Base-by-base conservation (phyloP, 2,329 filamentous ascomycete species). In the Teratosphaeriaceae sp. region DNA sequence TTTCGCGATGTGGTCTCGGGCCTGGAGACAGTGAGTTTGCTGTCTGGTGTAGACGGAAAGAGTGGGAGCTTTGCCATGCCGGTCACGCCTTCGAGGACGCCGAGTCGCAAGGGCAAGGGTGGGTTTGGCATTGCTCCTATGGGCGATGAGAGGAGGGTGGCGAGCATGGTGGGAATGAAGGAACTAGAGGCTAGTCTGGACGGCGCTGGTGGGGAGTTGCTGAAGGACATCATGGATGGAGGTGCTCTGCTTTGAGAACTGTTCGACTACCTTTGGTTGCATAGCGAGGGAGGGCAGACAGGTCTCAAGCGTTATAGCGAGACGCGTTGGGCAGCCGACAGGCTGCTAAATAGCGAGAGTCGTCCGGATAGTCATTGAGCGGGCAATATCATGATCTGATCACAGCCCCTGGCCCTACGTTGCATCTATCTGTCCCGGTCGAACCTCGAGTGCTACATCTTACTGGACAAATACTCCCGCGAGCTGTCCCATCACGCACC, bases 1-100 rank as follows among this genome's bases (percentile, higher is more conserved):
- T 98, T 98, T 65, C 80, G 88, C 45, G 92, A 98, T 65, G 89
- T 98, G 4, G 74, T 96, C 16, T 82, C 84, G 26, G 94, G 87
- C 54, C 67, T 98, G 40, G 92, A 98, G 69, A 92, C 89, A 0
- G 69, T 95, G 36, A 89, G 87, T 1, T 70, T 97, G 18, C 75
- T 96, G 5, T 74, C 83, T 62, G 65, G 82, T 67, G 58, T 85
- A 68, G 60, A 87, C 75, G 69, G 85, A 70, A 87, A 77, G 70
- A 83, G 71, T 38, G 85, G 79, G 35, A 85, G 75, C 50, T 82
- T 85, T 58, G 66, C 65, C 46, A 56, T 67, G 50, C 62, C 77
- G 33, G 67, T 78, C 23, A 79, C 81, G 48, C 85, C 86, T 1
- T 85, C 75, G 33, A 68, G 77, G 33, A 79, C 82, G 48, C 85